phyloP scores from a whole-genome alignment of 257 asterid species.

The Salvia splendens region DNA sequence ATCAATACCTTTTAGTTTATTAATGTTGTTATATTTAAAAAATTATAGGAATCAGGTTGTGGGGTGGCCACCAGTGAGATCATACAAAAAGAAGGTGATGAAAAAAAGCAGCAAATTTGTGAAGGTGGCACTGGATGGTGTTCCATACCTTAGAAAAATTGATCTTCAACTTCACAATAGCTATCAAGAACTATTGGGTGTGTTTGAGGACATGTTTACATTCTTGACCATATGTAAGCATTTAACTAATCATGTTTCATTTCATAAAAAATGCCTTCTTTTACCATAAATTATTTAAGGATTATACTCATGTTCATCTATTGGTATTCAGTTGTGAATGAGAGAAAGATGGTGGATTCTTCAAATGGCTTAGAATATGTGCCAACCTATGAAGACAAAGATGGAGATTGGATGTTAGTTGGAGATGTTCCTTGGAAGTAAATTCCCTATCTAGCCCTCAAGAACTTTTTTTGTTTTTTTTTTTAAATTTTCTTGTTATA shows the following conservation, averaged over 20 bases:
- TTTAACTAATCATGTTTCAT: background rate
- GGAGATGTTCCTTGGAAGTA: constrained; percentile 82
- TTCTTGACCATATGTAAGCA: constrained; percentile 58
- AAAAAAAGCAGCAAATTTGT: constrained; percentile 58
- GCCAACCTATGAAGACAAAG: constrained; percentile 69
- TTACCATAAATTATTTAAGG: background rate
- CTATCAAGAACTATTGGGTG: constrained; percentile 55
- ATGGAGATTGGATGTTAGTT: constrained; percentile 78
- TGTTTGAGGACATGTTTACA: constrained; percentile 61
- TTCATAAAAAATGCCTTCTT: background rate
- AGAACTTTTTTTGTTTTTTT: constrained; percentile 1
- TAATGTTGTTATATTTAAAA: background rate
- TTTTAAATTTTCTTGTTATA: background rate
- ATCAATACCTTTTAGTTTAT: background rate
- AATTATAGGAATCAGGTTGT: constrained; percentile 53
- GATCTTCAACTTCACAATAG: constrained; percentile 54
- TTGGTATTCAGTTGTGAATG: constrained; percentile 35
- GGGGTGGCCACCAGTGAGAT: constrained; percentile 88
- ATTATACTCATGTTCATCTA: background rate
- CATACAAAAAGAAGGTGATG: constrained; percentile 51
- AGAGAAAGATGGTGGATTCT: constrained; percentile 50
- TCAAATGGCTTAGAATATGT: constrained; percentile 52
- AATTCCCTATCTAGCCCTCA: constrained; percentile 5
- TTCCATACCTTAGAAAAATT: constrained; percentile 70
- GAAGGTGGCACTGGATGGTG: constrained; percentile 83